Base-by-base conservation (phyloP, 768 basidiomycete species). In the Termitomyces sp. region DNA sequence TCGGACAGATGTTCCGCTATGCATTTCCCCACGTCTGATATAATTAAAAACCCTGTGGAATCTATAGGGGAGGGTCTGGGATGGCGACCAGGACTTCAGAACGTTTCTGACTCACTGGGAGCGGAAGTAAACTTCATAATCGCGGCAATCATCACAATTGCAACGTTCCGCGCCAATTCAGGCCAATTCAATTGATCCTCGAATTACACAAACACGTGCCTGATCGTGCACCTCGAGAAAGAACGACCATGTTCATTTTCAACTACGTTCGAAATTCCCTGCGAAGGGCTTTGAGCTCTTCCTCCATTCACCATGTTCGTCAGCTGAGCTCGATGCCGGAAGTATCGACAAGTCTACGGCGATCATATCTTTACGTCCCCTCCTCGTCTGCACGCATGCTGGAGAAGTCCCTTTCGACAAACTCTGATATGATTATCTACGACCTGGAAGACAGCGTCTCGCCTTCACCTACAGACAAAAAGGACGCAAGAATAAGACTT, bases 391-490 rank as follows among this genome's bases (percentile, higher is more conserved):
- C 88, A 36, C 81, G 84, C 42, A 93, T 93, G 88, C 83, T 96
- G 34, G 76, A 86, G 62, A 95, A 94, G 68, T 90, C 90, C 0
- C 76, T 90, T 45, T 70, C 66, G 10, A 76, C 78, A 14, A 68
- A 72, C 2, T 85, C 92, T 2, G 94, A 96, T 59, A 79, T 88
- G 43, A 76, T 94, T 36, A 87, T 93, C 26, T 95, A 93, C 65
- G 94, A 96, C 74, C 77, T 96, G 13, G 94, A 95, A 69, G 94
- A 96, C 69, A 89, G 89, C 59, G 84, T 95, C 0, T 75, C 91
- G 4, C 88, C 88, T 5, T 75, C 84, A 4, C 79, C 82, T 32
- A 71, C 74, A 27, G 84, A 85, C 57, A 91, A 92, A 69, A 71
- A 72, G 22, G 71, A 77, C 52, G 88, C 91, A 0, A 77, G 91